Conservation (phyloP, 2,329 filamentous ascomycete species). For the Fusarium beomiforme region DNA sequence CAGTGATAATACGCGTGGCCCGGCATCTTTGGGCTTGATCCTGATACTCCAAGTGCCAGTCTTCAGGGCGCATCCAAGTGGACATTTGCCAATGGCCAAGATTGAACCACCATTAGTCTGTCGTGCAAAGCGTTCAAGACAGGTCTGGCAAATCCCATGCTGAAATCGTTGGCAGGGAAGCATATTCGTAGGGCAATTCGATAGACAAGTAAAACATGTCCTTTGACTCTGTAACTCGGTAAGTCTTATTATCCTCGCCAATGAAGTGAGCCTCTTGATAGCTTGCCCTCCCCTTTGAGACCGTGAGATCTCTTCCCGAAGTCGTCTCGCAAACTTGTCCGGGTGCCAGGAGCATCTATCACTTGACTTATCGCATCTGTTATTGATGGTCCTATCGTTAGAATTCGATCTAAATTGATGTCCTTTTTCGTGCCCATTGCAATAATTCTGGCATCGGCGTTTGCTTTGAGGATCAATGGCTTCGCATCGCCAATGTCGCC, state of each 20-base stretch:
- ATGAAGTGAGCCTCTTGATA: neutral
- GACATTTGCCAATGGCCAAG: neutral
- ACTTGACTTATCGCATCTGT: neutral
- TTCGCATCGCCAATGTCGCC: conserved; percentile 20
- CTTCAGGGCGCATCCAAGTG: neutral
- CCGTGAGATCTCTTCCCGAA: neutral
- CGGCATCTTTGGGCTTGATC: conserved; percentile 13
- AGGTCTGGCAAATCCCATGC: conserved; percentile 19
- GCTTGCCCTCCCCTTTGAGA: neutral
- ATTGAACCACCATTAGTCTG: neutral
- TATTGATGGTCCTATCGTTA: no score
- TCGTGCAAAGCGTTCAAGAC: neutral
- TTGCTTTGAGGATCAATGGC: neutral
- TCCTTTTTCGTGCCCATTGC: neutral
- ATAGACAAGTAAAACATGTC: conserved; percentile 15
- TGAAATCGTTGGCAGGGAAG: conserved; percentile 3
- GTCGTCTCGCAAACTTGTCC: neutral
- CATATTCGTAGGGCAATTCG: conserved; percentile 13
- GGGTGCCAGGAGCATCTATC: conserved; percentile 11
- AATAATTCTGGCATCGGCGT: conserved; percentile 12
- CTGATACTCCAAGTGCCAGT: conserved; percentile 14
- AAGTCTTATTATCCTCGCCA: neutral
- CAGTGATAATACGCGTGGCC: neutral
- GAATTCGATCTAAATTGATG: conserved; percentile 11
- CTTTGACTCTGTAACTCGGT: neutral